Base-by-base conservation (phyloP, 2,329 filamentous ascomycete genomes). In the Zymoseptoria crescenta region DNA sequence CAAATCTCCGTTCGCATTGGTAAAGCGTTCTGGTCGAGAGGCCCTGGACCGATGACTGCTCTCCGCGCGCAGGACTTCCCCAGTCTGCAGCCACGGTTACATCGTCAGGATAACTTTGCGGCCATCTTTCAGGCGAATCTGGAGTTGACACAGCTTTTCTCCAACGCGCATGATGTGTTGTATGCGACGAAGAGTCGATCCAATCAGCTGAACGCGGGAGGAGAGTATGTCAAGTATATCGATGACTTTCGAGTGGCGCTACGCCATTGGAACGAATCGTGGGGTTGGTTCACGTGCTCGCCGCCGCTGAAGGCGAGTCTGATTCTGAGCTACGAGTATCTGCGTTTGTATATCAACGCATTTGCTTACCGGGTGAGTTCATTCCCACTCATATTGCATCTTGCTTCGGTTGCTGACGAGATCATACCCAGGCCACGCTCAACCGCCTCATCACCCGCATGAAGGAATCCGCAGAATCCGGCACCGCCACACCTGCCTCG, bases 321-420 rank as follows among this genome's bases (percentile, higher is more conserved):
- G 16, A 78, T 85, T 45, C 71, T 87, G 51, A 85, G 83, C 0
- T 86, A 85, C 66, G 83, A 87, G 64, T 87, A 86, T 67, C 72
- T 87, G 7, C 79, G 84, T 4, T 77, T 87, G 1, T 87, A 87
- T 66, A 83, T 85, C 61, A 87, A 86, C 58, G 84, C 84, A 0
- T 87, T 87, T 66, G 84, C 84, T 3, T 87, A 87, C 62, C 84
- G 86, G 67, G 54, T 56, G 20, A 20, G 54, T 20, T 29, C 27
- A 8, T 4, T 82, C 83, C n/a, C n/a, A n/a, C n/a, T n/a, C n/a
- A n/a, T n/a, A n/a, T n/a, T n/a, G n/a, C n/a, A n/a, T n/a, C n/a
- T n/a, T n/a, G n/a, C 6, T 24, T 30, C 28, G 13, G 19, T 35
- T 10, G 28, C 24, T 28, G 75, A 28, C 19, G 19, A 16, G 9